Evolutionary conservation across 2,329 filamentous ascomycete genomes (phyloP).

Genomic region (Aspergillus sojae): DNA sequence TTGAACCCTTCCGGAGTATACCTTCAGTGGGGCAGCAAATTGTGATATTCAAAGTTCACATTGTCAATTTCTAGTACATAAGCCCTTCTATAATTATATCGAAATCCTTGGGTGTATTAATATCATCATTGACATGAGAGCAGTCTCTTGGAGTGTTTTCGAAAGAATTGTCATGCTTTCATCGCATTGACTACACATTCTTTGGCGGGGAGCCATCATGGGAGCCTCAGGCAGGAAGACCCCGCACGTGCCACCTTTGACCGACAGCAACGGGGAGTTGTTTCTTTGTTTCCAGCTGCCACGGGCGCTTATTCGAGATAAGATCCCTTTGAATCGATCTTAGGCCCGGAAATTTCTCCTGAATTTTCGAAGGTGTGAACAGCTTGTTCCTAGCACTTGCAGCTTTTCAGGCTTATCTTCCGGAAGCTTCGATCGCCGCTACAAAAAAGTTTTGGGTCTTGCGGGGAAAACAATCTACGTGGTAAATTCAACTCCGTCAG

Average conservation of each 20-base stretch:
- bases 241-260: constrained; percentile 22
- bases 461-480: constrained; percentile 18
- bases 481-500: constrained; percentile 6
- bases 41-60: background rate
- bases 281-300: background rate
- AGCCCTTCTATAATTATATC: background rate
- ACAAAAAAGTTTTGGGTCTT: constrained; percentile 11
- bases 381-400: background rate
- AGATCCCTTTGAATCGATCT: background rate
- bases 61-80: constrained; percentile 1
- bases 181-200: background rate
- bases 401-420: constrained; percentile 22
- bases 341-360: background rate
- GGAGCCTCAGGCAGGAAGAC: constrained; percentile 25
- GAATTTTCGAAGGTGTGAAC: background rate
- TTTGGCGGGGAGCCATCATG: background rate
- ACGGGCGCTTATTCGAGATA: background rate
- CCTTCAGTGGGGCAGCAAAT: constrained; percentile 20
- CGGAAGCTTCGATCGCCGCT: constrained; percentile 33
- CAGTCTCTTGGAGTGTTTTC: background rate
- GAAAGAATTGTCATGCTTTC: background rate
- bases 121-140: background rate
- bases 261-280: background rate
- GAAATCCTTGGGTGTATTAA: background rate
- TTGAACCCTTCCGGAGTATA: constrained; percentile 24